phyloP scores from a whole-genome alignment of 495 filamentous ascomycete species.

The Astrothelium macrocarpum region DNA sequence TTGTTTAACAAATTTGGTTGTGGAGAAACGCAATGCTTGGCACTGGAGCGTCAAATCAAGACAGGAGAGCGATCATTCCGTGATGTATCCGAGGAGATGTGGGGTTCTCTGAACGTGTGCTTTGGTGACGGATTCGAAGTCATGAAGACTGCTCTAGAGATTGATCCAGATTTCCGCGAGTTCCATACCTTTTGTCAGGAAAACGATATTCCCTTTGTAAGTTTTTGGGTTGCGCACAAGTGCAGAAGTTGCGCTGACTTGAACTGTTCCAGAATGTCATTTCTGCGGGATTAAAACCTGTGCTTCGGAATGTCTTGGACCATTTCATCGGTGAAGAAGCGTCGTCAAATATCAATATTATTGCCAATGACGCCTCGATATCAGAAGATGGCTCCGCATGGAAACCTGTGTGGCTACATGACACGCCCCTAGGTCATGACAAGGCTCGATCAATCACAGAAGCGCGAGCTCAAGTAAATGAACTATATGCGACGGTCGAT shows the following conservation, averaged over 20 bases:
- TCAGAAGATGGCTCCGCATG: slow-evolving; percentile 40
- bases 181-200: slow-evolving; percentile 59
- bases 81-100: slow-evolving; percentile 72
- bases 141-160: slow-evolving; percentile 54
- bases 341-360: slow-evolving; percentile 54
- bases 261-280: slow-evolving; percentile 45
- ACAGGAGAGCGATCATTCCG: slow-evolving; percentile 58
- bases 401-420: background rate
- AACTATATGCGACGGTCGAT: slow-evolving; percentile 41
- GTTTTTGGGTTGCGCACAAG: background rate
- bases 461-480: slow-evolving; percentile 42
- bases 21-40: slow-evolving; percentile 44
- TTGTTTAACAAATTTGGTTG: slow-evolving; percentile 62
- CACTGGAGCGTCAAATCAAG: slow-evolving; percentile 59
- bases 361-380: slow-evolving; percentile 61
- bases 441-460: slow-evolving; percentile 58
- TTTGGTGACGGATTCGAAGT: slow-evolving; percentile 67
- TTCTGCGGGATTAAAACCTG: slow-evolving; percentile 60
- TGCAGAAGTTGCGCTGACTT: background rate
- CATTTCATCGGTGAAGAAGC: slow-evolving; percentile 54
- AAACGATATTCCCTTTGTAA: slow-evolving; percentile 52
- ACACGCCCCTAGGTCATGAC: slow-evolving; percentile 48
- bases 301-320: slow-evolving; percentile 53
- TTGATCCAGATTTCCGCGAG: slow-evolving; percentile 54
- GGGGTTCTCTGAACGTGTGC: slow-evolving; percentile 57